Conservation (phyloP, 768 basidiomycete genomes). For the Daedalea quercina region DNA sequence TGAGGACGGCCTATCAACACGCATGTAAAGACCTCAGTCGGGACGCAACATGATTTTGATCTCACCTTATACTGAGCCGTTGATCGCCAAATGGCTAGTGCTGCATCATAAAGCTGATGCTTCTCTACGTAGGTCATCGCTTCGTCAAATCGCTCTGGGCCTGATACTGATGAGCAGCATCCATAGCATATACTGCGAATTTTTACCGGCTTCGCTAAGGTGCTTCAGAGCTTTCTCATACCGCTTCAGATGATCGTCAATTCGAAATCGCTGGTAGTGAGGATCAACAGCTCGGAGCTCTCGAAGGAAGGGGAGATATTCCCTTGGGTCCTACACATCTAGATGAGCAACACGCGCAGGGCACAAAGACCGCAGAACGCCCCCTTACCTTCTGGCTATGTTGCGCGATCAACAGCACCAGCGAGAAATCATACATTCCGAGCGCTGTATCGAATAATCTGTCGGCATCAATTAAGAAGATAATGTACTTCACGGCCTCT, state of each 20-base stretch:
- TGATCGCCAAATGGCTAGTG: conserved; percentile 67
- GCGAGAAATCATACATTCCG: conserved; percentile 97
- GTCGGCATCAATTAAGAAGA: conserved; percentile 94
- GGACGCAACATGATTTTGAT: too few relatives aligned
- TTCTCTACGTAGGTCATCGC: conserved; percentile 73
- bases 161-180: conserved; percentile 35
- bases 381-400: conserved; percentile 98
- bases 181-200: too few relatives aligned
- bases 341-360: too few relatives aligned
- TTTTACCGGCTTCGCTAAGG: conserved; percentile 70
- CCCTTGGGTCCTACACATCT: conserved; percentile 85
- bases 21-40: too few relatives aligned
- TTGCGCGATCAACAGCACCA: conserved; percentile 94
- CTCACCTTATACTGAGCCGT: conserved; percentile 59
- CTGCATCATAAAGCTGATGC: conserved; percentile 69
- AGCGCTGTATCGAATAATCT: conserved; percentile 88
- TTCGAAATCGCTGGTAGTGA: conserved; percentile 81
- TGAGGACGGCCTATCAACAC: conserved; percentile 61
- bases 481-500: conserved; percentile 97
- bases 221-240: conserved; percentile 69
- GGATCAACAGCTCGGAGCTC: conserved; percentile 77
- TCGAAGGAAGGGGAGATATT: conserved; percentile 94
- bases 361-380: conserved; percentile 4
- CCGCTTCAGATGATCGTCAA: conserved; percentile 87
- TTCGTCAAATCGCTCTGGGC: conserved; percentile 67